Evolutionary conservation across 257 asterid genomes (phyloP).

Genomic region (Solanum bulbocastanum): DNA sequence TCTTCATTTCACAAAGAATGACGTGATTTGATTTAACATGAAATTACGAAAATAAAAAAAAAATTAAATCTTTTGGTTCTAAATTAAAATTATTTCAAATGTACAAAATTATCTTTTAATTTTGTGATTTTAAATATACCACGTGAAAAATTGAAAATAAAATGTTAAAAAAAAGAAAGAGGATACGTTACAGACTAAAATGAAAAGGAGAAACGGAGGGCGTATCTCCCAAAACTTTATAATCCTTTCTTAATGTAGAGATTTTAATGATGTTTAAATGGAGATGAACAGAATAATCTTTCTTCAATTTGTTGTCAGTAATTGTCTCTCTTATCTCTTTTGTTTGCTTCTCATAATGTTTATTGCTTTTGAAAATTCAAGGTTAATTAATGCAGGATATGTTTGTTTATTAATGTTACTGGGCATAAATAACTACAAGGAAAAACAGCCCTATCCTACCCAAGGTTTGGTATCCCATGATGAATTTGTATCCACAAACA

Average conservation of each 20-base stretch:
- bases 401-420: neutral
- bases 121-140: too few species aligned
- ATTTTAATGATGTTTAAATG: conserved; percentile 17
- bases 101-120: too few species aligned
- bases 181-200: too few species aligned
- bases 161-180: too few species aligned
- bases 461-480: neutral
- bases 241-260: conserved; percentile 10
- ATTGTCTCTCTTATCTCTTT: neutral
- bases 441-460: neutral
- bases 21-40: too few species aligned
- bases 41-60: too few species aligned
- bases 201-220: too few species aligned
- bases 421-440: neutral
- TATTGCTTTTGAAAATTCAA: neutral
- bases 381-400: neutral
- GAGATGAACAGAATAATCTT: conserved; percentile 18
- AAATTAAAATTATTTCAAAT: too few species aligned
- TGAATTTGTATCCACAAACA: too few species aligned
- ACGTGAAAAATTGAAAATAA: too few species aligned
- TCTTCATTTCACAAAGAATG: too few species aligned
- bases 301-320: neutral
- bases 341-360: neutral
- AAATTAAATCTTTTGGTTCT: too few species aligned
- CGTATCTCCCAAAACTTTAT: neutral